phyloP scores from a whole-genome alignment of 768 basidiomycete genomes.

The Leccinum subtestaceum region DNA sequence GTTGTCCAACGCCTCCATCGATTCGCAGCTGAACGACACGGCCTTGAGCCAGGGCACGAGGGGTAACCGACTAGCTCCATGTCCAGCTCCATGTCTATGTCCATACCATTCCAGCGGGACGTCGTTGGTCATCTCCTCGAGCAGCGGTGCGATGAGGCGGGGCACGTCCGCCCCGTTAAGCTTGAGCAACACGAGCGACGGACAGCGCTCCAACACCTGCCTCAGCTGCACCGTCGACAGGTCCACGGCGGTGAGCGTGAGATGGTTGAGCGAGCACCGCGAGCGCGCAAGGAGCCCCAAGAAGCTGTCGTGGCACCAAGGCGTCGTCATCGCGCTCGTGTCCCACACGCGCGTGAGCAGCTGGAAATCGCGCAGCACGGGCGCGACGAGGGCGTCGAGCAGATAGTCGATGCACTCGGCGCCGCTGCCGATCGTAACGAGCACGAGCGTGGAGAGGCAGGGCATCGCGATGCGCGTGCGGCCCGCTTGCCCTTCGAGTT shows the following conservation, averaged over 20 bases:
- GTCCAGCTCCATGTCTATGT: neutral
- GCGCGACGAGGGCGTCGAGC: constrained; percentile 25
- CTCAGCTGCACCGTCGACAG: constrained; percentile 22
- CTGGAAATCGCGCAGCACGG: constrained; percentile 29
- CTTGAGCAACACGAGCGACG: constrained; percentile 29
- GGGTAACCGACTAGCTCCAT: constrained; percentile 2
- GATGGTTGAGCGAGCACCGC: constrained; percentile 29
- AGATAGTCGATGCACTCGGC: constrained; percentile 28
- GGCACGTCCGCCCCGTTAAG: constrained; percentile 28
- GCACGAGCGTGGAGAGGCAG: constrained; percentile 29
- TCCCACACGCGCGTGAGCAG: constrained; percentile 34
- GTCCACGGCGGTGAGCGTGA: constrained; percentile 28
- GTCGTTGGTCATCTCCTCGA: constrained; percentile 24
- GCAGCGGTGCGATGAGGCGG: constrained; percentile 19
- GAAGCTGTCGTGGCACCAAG: constrained; percentile 31
- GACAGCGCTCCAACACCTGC: constrained; percentile 28
- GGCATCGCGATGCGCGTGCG: constrained; percentile 27
- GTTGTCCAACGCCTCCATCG: constrained; percentile 20
- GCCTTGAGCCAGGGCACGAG: constrained; percentile 32
- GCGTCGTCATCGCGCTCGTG: constrained; percentile 27
- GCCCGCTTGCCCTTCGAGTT: neutral
- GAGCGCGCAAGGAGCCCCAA: constrained; percentile 26
- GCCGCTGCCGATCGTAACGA: constrained; percentile 31
- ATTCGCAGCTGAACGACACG: constrained; percentile 31
- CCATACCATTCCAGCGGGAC: constrained; percentile 14